phyloP scores from a whole-genome alignment of 768 basidiomycete genomes.

The Pleurotus citrinopileatus region DNA sequence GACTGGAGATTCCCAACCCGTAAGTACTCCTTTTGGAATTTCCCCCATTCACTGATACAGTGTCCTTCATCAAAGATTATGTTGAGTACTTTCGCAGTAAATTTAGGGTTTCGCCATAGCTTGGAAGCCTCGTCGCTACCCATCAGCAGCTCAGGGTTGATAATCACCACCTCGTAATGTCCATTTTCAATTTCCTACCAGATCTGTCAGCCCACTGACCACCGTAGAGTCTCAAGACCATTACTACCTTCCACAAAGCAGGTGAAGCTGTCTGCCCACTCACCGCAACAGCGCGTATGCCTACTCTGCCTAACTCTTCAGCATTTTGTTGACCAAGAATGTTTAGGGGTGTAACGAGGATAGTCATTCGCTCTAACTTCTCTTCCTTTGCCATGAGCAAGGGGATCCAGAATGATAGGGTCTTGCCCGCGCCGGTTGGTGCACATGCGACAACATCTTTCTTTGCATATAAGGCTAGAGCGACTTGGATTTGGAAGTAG shows the following conservation, averaged over 20 bases:
- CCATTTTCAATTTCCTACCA: background rate
- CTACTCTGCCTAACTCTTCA: background rate
- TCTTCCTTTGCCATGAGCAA: conserved; percentile 6
- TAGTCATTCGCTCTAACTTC: background rate
- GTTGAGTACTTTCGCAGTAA: background rate
- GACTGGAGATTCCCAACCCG: conserved; percentile 16
- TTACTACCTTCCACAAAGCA: background rate
- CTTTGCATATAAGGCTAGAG: background rate
- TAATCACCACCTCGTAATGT: background rate
- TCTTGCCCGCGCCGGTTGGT: conserved; percentile 5
- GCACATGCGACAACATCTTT: background rate
- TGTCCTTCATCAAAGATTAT: conserved; percentile 1
- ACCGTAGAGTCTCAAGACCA: background rate
- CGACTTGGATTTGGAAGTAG: background rate
- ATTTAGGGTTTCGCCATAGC: background rate
- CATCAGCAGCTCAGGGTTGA: background rate
- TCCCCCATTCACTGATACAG: background rate
- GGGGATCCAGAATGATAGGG: conserved; percentile 8
- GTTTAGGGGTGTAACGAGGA: background rate
- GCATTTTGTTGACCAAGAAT: background rate
- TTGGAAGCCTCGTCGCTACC: background rate
- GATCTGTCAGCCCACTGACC: background rate
- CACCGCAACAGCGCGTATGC: background rate
- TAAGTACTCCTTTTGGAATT: conserved; percentile 28
- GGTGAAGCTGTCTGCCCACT: background rate